Base-by-base conservation (phyloP, 1,284 basidiomycete genomes). In the Ceratobasidium sp. region DNA sequence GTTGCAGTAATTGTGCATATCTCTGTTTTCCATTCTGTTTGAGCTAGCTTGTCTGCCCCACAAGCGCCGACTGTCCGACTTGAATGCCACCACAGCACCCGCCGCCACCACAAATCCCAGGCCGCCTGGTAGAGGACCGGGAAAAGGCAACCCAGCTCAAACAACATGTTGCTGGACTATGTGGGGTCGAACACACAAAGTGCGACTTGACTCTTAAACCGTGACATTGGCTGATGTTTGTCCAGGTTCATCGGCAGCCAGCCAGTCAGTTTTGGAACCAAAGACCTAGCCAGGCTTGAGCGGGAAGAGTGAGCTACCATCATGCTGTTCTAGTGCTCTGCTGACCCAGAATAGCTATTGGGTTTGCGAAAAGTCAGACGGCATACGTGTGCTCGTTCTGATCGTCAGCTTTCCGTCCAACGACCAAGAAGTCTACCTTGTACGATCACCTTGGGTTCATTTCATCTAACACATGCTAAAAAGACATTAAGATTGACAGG, bases 341-440 rank as follows among this genome's bases (percentile, higher is more conserved):
- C 67, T 41, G 67, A 43, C 64, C 67, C 12, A 72, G 16, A 16
- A 45, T 77, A 97, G 95, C 80, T 99, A 93, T 80, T 99, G 97
- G 97, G 97, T 99, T n/a, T n/a, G 96, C 82, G 97, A 99, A 83
- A 99, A 99, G 84, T 97, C 96, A n/a, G 97, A 99, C 79, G 97
- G 97, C 1, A 83, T 98, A 67, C 89, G 97, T 50, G 94, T 99
- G 36, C 84, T 99, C 50, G 87, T 98, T 58, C 84, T 97, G 73
- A 86, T 99, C 61, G 86, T 91, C 48, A 92, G 94, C 23, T 87
- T 94, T 74, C 81, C 84, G 65, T 83, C 85, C 26, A 84, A 85
- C 45, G 85, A 84, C 32, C 96, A 98, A 81, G 86, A 86, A 58
- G 89, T 93, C 2, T 97, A 89, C 81, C 84, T 97, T 32, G 96